Evolutionary conservation across 75 land plant species (phyloP).

Genomic region (Picea glauca): DNA sequence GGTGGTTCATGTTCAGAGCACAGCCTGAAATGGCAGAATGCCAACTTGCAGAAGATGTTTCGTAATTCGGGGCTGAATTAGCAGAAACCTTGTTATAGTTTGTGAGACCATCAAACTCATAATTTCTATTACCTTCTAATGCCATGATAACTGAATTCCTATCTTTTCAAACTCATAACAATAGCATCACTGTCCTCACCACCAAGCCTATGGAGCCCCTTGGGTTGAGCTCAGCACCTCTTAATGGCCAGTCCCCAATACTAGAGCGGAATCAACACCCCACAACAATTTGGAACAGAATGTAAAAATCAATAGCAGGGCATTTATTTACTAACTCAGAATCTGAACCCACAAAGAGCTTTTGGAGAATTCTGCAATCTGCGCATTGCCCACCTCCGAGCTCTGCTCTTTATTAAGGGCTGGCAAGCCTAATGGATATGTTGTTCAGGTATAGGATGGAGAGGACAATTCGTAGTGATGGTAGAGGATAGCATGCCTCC

Average conservation of each 20-base stretch:
- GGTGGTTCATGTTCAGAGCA: neutral
- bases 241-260: neutral
- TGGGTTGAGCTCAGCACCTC: too few species aligned
- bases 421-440: too few species aligned
- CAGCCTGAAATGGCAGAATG: neutral
- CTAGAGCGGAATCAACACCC: neutral
- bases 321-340: neutral
- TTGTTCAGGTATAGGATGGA: too few species aligned
- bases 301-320: neutral
- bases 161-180: neutral
- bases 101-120: slow-evolving; percentile 4
- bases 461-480: too few species aligned
- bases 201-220: neutral
- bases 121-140: slow-evolving; percentile 3
- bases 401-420: too few species aligned
- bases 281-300: neutral
- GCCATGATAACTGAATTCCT: neutral
- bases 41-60: neutral
- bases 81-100: neutral
- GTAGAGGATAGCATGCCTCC: neutral
- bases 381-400: neutral
- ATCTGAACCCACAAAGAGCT: too few species aligned
- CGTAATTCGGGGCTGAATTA: neutral
- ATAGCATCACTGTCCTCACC: neutral
- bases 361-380: neutral